Percentiles rank a stretch among this genome's conserved stretches.
These are phyloP conservation scores for Mikania micrantha DNA, from an alignment of 129 eudicot species.

Conservation along the genomic window DNA sequence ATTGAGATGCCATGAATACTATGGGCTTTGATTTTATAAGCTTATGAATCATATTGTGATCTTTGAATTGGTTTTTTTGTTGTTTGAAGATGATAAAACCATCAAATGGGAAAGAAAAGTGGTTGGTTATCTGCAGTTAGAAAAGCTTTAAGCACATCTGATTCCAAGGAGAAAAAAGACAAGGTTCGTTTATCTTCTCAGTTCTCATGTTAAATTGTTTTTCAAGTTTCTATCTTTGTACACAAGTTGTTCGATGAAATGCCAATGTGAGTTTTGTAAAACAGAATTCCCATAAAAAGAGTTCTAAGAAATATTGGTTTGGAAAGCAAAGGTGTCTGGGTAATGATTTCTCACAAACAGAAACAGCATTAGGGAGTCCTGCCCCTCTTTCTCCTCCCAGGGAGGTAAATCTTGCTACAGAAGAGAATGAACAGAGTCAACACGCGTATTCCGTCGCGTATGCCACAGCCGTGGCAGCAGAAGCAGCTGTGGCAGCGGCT, in stretches of 20 bases:
- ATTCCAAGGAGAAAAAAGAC: conserved; percentile 52
- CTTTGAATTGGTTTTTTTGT: conserved; percentile 11
- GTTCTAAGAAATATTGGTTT: conserved; percentile 48
- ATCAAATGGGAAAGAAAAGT: conserved; percentile 63
- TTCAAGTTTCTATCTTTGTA: not conserved
- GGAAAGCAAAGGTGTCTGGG: conserved; percentile 42
- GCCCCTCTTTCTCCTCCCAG: conserved; percentile 26
- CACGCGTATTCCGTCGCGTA: conserved; percentile 73
- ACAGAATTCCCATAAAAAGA: conserved; percentile 37
- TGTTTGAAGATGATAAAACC: conserved; percentile 41
- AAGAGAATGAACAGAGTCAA: conserved; percentile 50
- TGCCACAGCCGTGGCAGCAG: conserved; percentile 67
- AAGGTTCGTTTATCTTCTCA: conserved; percentile 26
- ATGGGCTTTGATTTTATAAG: not conserved
- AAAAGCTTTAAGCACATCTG: conserved; percentile 56
- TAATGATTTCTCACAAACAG: conserved; percentile 21
- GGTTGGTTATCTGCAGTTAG: conserved; percentile 64
- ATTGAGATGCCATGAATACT: not conserved
- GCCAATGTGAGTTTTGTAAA: not conserved
- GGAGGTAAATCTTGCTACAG: conserved; percentile 34
- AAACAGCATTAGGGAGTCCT: conserved; percentile 11
- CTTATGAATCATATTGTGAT: not conserved
- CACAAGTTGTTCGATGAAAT: conserved; percentile 4
- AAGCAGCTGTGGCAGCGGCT: conserved; percentile 70
- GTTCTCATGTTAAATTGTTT: not conserved